These are phyloP conservation scores for Blastomyces gilchristii DNA, from an alignment of 2,329 filamentous ascomycete genomes.

Conservation along the genomic window DNA sequence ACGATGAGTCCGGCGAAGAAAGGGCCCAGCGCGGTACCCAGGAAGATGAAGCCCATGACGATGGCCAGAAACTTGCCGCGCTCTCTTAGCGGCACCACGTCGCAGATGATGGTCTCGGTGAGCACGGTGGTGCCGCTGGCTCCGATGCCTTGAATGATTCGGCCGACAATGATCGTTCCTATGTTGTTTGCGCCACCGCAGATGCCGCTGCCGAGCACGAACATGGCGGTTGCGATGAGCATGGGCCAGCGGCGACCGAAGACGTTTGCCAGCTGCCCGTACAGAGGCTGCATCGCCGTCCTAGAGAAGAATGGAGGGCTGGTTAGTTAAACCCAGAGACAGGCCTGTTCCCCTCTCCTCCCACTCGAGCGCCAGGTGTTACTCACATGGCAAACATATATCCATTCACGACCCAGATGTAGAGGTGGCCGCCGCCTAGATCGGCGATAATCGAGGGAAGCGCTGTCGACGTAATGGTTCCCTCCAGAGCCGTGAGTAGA, in stretches of 20 bases:
- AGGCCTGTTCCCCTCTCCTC: not conserved
- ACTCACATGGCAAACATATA: slow-evolving; percentile 21
- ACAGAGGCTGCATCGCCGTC: slow-evolving; percentile 38
- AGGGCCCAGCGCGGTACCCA: slow-evolving; percentile 33
- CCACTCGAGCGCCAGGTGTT: not conserved
- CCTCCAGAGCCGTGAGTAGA: slow-evolving; percentile 28
- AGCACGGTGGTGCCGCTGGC: slow-evolving; percentile 36
- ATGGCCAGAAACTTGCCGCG: slow-evolving; percentile 36
- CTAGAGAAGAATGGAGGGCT: not conserved
- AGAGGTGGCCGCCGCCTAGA: slow-evolving; percentile 22
- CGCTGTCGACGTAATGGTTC: slow-evolving; percentile 31
- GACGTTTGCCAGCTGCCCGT: slow-evolving; percentile 42
- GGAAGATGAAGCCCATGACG: slow-evolving; percentile 30
- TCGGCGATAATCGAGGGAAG: slow-evolving; percentile 28
- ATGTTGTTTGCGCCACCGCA: slow-evolving; percentile 38
- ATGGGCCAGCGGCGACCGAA: slow-evolving; percentile 40
- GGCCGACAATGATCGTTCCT: slow-evolving; percentile 42
- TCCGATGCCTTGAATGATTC: slow-evolving; percentile 45
- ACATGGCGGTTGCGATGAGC: slow-evolving; percentile 35
- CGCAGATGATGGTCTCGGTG: slow-evolving; percentile 41
- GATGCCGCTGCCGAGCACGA: slow-evolving; percentile 44
- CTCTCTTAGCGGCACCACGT: slow-evolving; percentile 42
- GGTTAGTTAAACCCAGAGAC: not conserved
- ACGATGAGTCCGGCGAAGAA: slow-evolving; percentile 18
- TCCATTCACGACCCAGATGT: slow-evolving; percentile 27